Percentiles rank a stretch among this genome's conserved stretches.
Conservation (phyloP, 2,329 filamentous ascomycete genomes). For the Fusarium proliferatum region DNA sequence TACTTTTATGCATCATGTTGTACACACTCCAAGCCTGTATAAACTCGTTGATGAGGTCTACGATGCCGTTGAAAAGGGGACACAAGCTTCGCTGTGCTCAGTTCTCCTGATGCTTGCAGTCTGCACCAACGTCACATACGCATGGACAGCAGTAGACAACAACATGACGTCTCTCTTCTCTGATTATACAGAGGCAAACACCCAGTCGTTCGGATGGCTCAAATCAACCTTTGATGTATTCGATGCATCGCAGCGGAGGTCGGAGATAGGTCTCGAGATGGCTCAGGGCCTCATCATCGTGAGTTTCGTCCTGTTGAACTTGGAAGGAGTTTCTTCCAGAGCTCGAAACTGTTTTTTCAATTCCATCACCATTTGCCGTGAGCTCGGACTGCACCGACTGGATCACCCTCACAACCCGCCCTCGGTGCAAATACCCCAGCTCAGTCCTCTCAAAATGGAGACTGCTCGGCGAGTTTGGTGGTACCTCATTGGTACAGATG, state of each 20-base stretch:
- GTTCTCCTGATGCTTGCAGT: conserved; percentile 47
- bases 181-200: conserved; percentile 43
- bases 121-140: conserved; percentile 47
- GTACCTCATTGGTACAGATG: conserved; percentile 56
- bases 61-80: conserved; percentile 42
- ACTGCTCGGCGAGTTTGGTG: conserved; percentile 58
- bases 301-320: conserved; percentile 53
- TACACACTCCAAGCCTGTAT: conserved; percentile 46
- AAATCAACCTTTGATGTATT: conserved; percentile 51
- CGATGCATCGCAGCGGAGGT: conserved; percentile 48
- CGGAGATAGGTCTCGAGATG: conserved; percentile 48
- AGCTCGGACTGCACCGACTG: conserved; percentile 53
- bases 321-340: conserved; percentile 43
- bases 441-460: conserved; percentile 47
- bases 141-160: conserved; percentile 47
- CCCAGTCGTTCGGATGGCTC: conserved; percentile 48
- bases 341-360: conserved; percentile 25
- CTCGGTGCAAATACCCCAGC: conserved; percentile 36
- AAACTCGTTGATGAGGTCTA: conserved; percentile 48
- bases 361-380: conserved; percentile 36
- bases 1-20: conserved; percentile 48
- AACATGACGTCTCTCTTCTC: conserved; percentile 43
- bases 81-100: conserved; percentile 38
- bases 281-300: conserved; percentile 54
- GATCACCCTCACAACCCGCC: conserved; percentile 47